A percentile compares a stretch with the other conserved stretches of the same genome.
Evolutionary conservation across 116 monocot species (phyloP).

Genomic region (Thalassia testudinum): DNA sequence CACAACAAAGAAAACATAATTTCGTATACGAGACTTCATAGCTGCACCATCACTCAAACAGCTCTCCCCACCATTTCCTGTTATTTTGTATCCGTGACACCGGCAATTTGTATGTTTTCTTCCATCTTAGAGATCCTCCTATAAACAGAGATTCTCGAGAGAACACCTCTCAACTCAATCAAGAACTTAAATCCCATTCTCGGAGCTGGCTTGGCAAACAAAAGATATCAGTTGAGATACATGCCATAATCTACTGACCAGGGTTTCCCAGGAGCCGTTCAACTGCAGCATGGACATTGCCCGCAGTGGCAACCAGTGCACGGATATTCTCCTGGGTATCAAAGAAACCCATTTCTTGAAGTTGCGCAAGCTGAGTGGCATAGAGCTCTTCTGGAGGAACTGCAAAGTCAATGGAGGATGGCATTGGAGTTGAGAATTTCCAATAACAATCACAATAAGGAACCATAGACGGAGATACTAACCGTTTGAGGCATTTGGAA

Average conservation of each 20-base stretch:
- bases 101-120: too few species aligned
- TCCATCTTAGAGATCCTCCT: too few species aligned
- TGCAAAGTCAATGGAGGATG: slow-evolving; percentile 10
- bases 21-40: too few species aligned
- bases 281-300: slow-evolving; percentile 82
- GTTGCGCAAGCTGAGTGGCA: slow-evolving; percentile 68
- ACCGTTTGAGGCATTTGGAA: slow-evolving; percentile 46
- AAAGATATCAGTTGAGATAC: too few species aligned
- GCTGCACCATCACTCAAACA: too few species aligned
- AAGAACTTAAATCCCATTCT: too few species aligned
- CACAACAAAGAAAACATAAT: too few species aligned
- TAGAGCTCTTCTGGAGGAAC: slow-evolving; percentile 76
- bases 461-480: not conserved
- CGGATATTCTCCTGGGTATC: slow-evolving; percentile 85
- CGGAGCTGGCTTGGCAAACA: too few species aligned
- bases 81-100: too few species aligned
- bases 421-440: not conserved
- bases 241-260: slow-evolving; percentile 32
- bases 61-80: too few species aligned
- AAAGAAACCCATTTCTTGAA: slow-evolving; percentile 94
- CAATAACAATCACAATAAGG: not conserved
- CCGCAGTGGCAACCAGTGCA: slow-evolving; percentile 54
- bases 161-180: too few species aligned
- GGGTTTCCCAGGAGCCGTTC: slow-evolving; percentile 60
- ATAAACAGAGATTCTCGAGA: too few species aligned